Conservation (phyloP, 2,329 filamentous ascomycete genomes). For the Hypoxylon sp. region DNA sequence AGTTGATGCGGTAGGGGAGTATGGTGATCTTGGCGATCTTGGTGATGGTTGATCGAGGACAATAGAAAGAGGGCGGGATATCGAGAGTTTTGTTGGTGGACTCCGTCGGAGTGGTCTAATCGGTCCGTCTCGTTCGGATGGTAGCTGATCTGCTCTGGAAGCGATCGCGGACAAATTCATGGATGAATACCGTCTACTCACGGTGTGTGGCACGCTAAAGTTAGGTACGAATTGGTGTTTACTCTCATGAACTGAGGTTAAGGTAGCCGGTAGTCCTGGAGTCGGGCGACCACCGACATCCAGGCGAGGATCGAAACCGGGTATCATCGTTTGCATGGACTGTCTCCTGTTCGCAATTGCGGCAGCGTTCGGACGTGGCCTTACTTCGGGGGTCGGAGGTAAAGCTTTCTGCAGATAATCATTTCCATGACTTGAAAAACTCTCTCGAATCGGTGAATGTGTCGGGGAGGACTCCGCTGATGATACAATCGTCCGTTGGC, state of each 20-base stretch:
- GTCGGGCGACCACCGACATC: slow-evolving; percentile 50
- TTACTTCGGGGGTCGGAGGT: slow-evolving; percentile 54
- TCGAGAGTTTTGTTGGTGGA: slow-evolving; percentile 63
- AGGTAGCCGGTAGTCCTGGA: slow-evolving; percentile 43
- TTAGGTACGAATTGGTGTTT: slow-evolving; percentile 60
- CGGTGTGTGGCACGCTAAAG: slow-evolving; percentile 67
- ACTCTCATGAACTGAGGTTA: slow-evolving; percentile 47
- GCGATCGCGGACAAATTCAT: slow-evolving; percentile 50
- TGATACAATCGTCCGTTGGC: slow-evolving; percentile 72
- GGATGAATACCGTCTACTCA: slow-evolving; percentile 63
- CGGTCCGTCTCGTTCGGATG: slow-evolving; percentile 48
- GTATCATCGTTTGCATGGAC: slow-evolving; percentile 65
- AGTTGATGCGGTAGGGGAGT: slow-evolving; percentile 39
- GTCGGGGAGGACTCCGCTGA: slow-evolving; percentile 72
- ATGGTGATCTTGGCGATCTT: slow-evolving; percentile 57
- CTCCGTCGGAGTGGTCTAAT: slow-evolving; percentile 54
- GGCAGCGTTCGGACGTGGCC: slow-evolving; percentile 66
- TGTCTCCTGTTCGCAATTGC: slow-evolving; percentile 67
- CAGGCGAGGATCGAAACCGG: slow-evolving; percentile 59
- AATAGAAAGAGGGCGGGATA: slow-evolving; percentile 68
- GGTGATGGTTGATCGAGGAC: slow-evolving; percentile 69
- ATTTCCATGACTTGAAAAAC: slow-evolving; percentile 60
- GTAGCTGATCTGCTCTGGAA: slow-evolving; percentile 40
- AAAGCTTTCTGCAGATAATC: slow-evolving; percentile 51
- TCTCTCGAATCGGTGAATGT: slow-evolving; percentile 69